Evolutionary conservation across 768 basidiomycete genomes (phyloP).

Genomic region (Suillus plorans): DNA sequence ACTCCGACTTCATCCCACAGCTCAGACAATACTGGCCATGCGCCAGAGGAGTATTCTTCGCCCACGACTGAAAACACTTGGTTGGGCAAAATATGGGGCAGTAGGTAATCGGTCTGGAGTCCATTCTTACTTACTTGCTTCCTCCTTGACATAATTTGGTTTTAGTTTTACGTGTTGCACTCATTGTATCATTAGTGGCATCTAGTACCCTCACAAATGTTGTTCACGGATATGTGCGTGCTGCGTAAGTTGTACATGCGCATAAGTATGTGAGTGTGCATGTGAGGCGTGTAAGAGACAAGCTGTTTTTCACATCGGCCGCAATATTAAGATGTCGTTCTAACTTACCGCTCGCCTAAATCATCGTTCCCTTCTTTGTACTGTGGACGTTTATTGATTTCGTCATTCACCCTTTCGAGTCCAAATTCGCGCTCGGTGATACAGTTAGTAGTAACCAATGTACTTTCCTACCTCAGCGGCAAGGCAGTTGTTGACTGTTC

Average conservation of each 20-base stretch:
- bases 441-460: conserved; percentile 40
- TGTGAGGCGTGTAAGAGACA: background rate
- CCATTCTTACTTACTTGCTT: conserved; percentile 19
- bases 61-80: conserved; percentile 18
- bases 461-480: conserved; percentile 87
- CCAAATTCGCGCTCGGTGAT: background rate
- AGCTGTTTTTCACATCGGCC: conserved; percentile 12
- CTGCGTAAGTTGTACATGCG: background rate
- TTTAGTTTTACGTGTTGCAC: conserved; percentile 12
- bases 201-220: conserved; percentile 21
- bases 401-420: background rate
- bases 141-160: conserved; percentile 13
- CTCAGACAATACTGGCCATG: conserved; percentile 14
- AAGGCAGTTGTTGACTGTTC: conserved; percentile 66
- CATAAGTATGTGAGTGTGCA: background rate
- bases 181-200: conserved; percentile 33
- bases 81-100: conserved; percentile 27
- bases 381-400: background rate
- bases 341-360: background rate
- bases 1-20: conserved; percentile 15
- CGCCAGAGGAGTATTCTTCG: conserved; percentile 16
- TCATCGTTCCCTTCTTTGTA: background rate
- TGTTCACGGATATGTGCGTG: conserved; percentile 7
- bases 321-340: background rate
- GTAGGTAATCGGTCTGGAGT: conserved; percentile 16